phyloP scores from a whole-genome alignment of 331 rosid species.

The Quercus tomentella region DNA sequence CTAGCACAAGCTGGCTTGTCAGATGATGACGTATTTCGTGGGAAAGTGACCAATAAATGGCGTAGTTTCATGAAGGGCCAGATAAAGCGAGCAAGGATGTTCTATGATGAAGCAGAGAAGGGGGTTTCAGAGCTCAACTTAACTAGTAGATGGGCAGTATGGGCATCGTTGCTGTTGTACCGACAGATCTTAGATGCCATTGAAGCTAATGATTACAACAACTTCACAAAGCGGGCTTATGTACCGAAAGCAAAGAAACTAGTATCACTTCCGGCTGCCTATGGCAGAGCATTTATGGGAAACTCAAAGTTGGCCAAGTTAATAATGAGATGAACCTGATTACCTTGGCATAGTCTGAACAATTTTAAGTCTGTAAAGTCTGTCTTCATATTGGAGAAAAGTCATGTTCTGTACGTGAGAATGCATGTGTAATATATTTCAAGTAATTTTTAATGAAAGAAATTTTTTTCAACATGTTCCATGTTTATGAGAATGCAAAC shows the following conservation, averaged over 20 bases:
- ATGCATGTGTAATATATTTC: not conserved
- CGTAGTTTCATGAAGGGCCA: slow-evolving; percentile 84
- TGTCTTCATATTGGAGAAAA: not conserved
- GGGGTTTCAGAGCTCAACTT: slow-evolving; percentile 73
- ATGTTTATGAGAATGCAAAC: too few relatives aligned
- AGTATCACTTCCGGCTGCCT: slow-evolving; percentile 65
- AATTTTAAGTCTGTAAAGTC: not conserved
- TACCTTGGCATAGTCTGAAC: too few relatives aligned
- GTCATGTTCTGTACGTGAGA: not conserved
- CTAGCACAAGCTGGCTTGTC: slow-evolving; percentile 77
- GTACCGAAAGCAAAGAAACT: slow-evolving; percentile 71
- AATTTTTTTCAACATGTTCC: too few relatives aligned
- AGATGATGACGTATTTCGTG: slow-evolving; percentile 72
- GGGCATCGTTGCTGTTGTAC: slow-evolving; percentile 73
- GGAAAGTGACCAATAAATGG: slow-evolving; percentile 84
- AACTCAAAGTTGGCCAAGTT: slow-evolving; percentile 39
- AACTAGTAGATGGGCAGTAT: slow-evolving; percentile 92
- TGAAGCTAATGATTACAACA: slow-evolving; percentile 87
- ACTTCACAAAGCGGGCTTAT: slow-evolving; percentile 84
- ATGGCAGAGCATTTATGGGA: slow-evolving; percentile 55
- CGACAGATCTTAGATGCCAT: slow-evolving; percentile 71
- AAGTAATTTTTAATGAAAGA: too few relatives aligned
- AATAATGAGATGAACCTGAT: slow-evolving; percentile 8
- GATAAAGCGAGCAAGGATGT: slow-evolving; percentile 83
- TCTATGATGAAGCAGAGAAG: slow-evolving; percentile 86